A percentile compares a stretch with the other conserved stretches of the same genome.
These are phyloP conservation scores for Myrica gale DNA, from an alignment of 306 rosid genomes.

Conservation along the genomic window DNA sequence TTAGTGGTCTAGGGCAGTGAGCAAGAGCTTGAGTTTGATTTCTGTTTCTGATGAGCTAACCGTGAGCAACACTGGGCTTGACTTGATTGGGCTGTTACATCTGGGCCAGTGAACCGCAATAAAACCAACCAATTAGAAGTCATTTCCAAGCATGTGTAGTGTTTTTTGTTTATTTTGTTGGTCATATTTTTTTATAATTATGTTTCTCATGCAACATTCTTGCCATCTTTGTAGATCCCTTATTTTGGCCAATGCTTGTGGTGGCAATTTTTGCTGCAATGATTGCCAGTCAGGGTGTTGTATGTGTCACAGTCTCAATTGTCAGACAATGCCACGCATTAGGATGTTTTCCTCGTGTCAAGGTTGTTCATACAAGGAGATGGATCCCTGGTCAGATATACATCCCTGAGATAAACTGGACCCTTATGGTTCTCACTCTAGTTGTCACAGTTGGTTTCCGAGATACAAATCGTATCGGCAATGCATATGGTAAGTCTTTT, in stretches of 20 bases:
- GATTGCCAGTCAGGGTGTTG: constrained; percentile 75
- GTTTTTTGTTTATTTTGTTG: not conserved
- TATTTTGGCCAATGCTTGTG: constrained; percentile 73
- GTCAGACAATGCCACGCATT: constrained; percentile 77
- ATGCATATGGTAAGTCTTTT: constrained; percentile 65
- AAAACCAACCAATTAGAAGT: not conserved
- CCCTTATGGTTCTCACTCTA: constrained; percentile 71
- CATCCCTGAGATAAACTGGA: constrained; percentile 89
- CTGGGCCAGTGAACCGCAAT: not conserved
- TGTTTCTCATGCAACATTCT: constrained; percentile 31
- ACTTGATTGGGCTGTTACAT: not conserved
- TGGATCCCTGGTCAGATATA: constrained; percentile 78
- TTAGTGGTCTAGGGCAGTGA: not conserved
- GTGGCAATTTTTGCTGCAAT: constrained; percentile 64
- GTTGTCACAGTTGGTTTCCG: constrained; percentile 60
- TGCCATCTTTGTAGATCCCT: constrained; percentile 58
- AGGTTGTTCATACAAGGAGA: constrained; percentile 73
- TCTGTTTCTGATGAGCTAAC: not conserved
- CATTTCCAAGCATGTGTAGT: not conserved
- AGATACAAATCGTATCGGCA: constrained; percentile 48
- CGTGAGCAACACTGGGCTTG: not conserved
- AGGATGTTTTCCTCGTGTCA: constrained; percentile 83
- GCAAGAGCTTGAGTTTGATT: not conserved
- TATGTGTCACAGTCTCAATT: constrained; percentile 62
- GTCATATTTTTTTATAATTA: not conserved